Percentiles rank a stretch among this genome's conserved stretches.
Evolutionary conservation across 768 basidiomycete species (phyloP).

Genomic region (Leucocoprinus sp.): DNA sequence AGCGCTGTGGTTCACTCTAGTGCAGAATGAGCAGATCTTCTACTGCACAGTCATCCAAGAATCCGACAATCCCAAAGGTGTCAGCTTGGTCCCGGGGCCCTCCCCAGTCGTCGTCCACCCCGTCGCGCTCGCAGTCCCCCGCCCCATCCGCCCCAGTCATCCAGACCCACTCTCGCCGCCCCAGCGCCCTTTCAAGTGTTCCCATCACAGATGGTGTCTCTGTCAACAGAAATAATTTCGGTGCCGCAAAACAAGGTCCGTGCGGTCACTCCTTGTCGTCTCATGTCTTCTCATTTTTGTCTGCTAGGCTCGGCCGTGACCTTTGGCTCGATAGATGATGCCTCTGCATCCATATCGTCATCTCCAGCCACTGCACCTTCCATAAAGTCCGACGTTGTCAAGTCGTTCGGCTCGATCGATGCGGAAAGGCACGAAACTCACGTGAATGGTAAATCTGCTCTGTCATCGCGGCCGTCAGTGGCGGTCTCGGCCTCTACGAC

Average conservation of each 20-base stretch:
- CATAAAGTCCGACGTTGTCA: constrained; percentile 67
- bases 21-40: constrained; percentile 94
- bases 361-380: constrained; percentile 65
- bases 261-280: constrained; percentile 12
- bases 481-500: constrained; percentile 20
- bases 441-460: constrained; percentile 55
- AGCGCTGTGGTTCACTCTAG: constrained; percentile 14
- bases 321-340: constrained; percentile 88
- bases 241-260: constrained; percentile 60
- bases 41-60: constrained; percentile 57
- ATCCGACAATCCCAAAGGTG: constrained; percentile 64
- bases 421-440: constrained; percentile 36
- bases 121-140: constrained; percentile 75
- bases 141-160: constrained; percentile 46
- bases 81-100: constrained; percentile 92
- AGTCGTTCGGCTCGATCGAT: constrained; percentile 75
- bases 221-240: constrained; percentile 58
- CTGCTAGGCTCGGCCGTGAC: constrained; percentile 65
- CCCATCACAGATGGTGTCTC: constrained; percentile 75
- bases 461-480: constrained; percentile 32
- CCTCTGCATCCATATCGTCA: constrained; percentile 67
- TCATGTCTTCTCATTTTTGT: constrained; percentile 7
- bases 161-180: constrained; percentile 66
- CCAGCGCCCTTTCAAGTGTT: constrained; percentile 64
- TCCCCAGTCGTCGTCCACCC: constrained; percentile 52